Base-by-base conservation (phyloP, 768 basidiomycete genomes). In the Coprinellus micaceus region DNA sequence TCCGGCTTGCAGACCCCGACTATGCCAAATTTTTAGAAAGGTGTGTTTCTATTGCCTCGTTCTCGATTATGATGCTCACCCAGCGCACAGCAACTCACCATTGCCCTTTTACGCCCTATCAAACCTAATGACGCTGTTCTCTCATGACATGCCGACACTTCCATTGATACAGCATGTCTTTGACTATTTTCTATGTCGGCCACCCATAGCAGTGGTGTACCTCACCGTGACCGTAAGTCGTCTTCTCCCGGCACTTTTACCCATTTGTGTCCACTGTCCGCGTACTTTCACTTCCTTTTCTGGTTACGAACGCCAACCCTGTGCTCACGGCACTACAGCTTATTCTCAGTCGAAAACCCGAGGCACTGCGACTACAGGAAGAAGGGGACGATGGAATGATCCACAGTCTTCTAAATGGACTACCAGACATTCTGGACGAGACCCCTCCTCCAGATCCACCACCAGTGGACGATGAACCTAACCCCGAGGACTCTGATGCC, bases 91-190 rank as follows among this genome's bases (percentile, higher is more conserved):
- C 52, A 82, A 78, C 25, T 82, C 89, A 0, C 90, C 89, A 0
- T 76, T 95, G 1, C 94, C 94, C 0, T 96, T 93, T 66, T 91
- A 88, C 66, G 91, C 94, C 0, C 80, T 98, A 17, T 91, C 93
- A 3, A 91, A 94, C 71, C 82, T 97, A 29, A 76, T 98, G 30
- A 96, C 94, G 0, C 80, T 96, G 28, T 94, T 98, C 73, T 85
- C 94, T 11, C 94, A 98, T 68, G 94, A 97, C 62, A 80, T 94
- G 55, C 91, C 94, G 7, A 90, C 89, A 2, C 79, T 96, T n/a
- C 81, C 88, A 4, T 84, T 94, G 37, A 89, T 94, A 25, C 94
- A 96, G 66, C 88, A 94, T 60, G 83, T 94, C 46, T 98, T 96
- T 69, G 94, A 98, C 70, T 98, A 86, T 66, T 71, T 97, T 10